Evolutionary conservation across 164 flowering plant genomes (phyloP).

Genomic region (Kalanchoe fedtschenkoi): DNA sequence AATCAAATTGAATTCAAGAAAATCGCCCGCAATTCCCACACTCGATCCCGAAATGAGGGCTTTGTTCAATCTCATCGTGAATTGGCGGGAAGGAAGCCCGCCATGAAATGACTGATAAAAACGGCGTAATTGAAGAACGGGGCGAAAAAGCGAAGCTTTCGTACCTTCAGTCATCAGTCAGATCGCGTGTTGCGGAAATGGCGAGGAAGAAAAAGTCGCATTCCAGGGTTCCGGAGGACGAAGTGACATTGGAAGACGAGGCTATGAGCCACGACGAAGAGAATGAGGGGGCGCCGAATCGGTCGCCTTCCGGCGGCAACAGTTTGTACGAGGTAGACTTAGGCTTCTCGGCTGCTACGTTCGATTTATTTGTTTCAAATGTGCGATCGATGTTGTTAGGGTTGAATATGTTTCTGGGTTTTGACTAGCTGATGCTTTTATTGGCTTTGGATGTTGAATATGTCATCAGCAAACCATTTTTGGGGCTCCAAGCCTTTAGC

Average conservation of each 20-base stretch:
- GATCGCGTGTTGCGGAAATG: neutral
- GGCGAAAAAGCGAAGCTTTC: no score
- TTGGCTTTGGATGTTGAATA: neutral
- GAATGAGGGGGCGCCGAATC: neutral
- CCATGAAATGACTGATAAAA: no score
- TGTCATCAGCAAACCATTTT: no score
- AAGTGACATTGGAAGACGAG: neutral
- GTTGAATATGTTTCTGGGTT: neutral
- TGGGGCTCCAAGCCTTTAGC: no score
- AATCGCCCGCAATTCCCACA: no score
- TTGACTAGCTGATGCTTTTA: neutral
- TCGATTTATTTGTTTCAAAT: neutral
- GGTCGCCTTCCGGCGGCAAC: neutral
- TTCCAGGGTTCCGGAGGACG: neutral
- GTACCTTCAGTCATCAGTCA: no score
- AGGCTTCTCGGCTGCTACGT: neutral
- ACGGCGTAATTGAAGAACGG: no score
- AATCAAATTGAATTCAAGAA: no score
- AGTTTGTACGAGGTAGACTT: constrained; percentile 3
- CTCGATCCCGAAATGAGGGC: no score
- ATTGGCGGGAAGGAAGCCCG: no score
- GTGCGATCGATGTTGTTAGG: neutral
- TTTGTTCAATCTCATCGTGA: no score
- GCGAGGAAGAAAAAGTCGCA: neutral
- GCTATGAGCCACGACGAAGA: neutral